Evolutionary conservation across 148 eudicot genomes (phyloP).

Genomic region (Nepenthes mirabilis): DNA sequence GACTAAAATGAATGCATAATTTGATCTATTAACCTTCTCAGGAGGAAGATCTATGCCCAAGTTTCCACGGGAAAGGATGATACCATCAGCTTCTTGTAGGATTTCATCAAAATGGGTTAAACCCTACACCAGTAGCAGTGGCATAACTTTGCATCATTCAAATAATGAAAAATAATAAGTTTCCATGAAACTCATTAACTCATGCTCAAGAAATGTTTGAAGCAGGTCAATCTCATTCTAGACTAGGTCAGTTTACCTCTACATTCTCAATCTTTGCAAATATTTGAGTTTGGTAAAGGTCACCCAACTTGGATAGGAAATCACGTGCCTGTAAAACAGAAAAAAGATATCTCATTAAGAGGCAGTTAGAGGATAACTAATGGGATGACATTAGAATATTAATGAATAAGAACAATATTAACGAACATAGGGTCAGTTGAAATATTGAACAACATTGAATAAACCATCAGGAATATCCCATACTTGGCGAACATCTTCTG

Average conservation of each 20-base stretch:
- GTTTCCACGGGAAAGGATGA: slow-evolving; percentile 96
- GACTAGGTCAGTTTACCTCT: slow-evolving; percentile 36
- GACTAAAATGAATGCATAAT: background rate
- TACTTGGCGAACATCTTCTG: slow-evolving; percentile 96
- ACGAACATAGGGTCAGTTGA: background rate
- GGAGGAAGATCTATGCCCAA: slow-evolving; percentile 98
- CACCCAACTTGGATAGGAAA: slow-evolving; percentile 61
- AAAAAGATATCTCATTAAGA: background rate
- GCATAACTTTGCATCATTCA: background rate
- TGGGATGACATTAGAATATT: background rate
- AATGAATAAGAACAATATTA: background rate
- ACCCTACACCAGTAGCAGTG: slow-evolving; percentile 32
- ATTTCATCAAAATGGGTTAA: slow-evolving; percentile 91
- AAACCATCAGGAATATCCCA: slow-evolving; percentile 9
- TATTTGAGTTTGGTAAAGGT: slow-evolving; percentile 79
- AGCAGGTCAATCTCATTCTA: background rate
- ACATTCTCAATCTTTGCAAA: slow-evolving; percentile 89
- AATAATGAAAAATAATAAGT: background rate
- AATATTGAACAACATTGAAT: no score
- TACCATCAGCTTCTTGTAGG: slow-evolving; percentile 91
- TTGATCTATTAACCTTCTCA: slow-evolving; percentile 52
- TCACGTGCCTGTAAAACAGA: slow-evolving; percentile 50
- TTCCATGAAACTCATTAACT: background rate
- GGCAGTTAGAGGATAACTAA: background rate
- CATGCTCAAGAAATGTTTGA: background rate